A percentile compares a stretch with the other conserved stretches of the same genome.
phyloP scores from a whole-genome alignment of 257 asterid genomes.

The Henckelia pumila region DNA sequence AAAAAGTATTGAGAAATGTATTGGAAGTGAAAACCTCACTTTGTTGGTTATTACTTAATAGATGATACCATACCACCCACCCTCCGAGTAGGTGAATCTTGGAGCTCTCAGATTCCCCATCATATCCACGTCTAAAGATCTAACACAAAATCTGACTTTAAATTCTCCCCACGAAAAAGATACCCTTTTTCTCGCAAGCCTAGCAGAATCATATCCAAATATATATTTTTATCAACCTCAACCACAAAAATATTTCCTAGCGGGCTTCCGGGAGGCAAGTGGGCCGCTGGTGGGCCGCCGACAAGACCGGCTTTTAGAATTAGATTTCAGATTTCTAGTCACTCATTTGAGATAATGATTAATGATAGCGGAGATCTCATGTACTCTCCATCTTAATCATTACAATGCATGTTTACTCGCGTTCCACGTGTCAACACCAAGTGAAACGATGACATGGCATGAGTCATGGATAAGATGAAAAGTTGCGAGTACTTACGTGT shows the following conservation, averaged over 20 bases:
- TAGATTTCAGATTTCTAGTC: not conserved
- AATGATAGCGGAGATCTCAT: not conserved
- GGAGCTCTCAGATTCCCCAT: not conserved
- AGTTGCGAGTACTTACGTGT: conserved; percentile 16
- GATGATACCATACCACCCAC: too few species aligned
- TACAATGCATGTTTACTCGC: not conserved
- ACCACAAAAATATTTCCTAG: not conserved
- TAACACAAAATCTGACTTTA: not conserved
- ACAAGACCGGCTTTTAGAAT: not conserved
- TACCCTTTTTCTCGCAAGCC: not conserved
- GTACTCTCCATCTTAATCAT: not conserved
- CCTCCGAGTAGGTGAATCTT: not conserved
- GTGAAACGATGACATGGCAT: conserved; percentile 24
- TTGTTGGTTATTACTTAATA: too few species aligned
- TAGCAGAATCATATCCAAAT: not conserved
- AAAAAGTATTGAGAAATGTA: too few species aligned
- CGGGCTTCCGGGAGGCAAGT: not conserved
- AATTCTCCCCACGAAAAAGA: not conserved
- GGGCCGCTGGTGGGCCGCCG: not conserved
- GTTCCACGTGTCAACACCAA: conserved; percentile 38
- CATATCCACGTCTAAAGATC: not conserved
- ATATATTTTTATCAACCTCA: not conserved
- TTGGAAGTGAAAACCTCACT: too few species aligned
- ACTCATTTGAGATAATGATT: not conserved
- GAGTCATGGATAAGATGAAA: conserved; percentile 36